These are phyloP conservation scores for Fusarium protoensiforme DNA, from an alignment of 2,329 filamentous ascomycete species.

Conservation along the genomic window DNA sequence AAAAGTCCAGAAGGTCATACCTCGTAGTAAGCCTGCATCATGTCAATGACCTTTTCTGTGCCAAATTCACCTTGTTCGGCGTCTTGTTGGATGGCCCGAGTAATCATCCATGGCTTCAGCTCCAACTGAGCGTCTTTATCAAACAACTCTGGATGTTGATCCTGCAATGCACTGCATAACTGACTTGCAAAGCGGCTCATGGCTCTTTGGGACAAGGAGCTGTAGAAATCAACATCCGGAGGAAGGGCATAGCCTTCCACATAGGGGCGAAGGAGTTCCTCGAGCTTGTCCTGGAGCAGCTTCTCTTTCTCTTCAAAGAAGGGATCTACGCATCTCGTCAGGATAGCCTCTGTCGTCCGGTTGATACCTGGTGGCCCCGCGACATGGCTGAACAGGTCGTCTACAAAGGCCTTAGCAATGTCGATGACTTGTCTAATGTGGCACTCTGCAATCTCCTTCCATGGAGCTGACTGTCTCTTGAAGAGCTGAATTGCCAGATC, in stretches of 20 bases:
- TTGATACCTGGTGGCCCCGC: constrained; percentile 30
- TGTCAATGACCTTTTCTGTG: constrained; percentile 55
- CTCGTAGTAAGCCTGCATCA: constrained; percentile 57
- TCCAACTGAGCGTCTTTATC: neutral
- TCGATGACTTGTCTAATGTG: constrained; percentile 49
- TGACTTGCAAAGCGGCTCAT: constrained; percentile 22
- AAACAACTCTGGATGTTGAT: constrained; percentile 38
- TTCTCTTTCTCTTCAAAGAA: constrained; percentile 49
- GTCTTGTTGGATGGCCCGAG: constrained; percentile 13
- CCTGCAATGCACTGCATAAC: constrained; percentile 11
- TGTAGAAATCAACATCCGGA: constrained; percentile 47
- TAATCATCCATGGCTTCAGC: constrained; percentile 7
- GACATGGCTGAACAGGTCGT: constrained; percentile 49
- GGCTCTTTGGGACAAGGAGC: neutral
- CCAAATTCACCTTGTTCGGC: constrained; percentile 46
- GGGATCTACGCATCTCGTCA: constrained; percentile 39
- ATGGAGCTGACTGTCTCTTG: constrained; percentile 50
- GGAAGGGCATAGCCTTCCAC: constrained; percentile 41
- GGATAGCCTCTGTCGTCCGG: constrained; percentile 34
- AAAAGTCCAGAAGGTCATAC: constrained; percentile 36
- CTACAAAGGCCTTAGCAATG: constrained; percentile 50
- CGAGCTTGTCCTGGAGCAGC: constrained; percentile 48
- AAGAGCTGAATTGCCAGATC: constrained; percentile 54
- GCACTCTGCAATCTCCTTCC: constrained; percentile 50
- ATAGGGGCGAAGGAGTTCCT: constrained; percentile 54